phyloP scores from a whole-genome alignment of 352 stramenopile species.

The Phytophthora brassicae region DNA sequence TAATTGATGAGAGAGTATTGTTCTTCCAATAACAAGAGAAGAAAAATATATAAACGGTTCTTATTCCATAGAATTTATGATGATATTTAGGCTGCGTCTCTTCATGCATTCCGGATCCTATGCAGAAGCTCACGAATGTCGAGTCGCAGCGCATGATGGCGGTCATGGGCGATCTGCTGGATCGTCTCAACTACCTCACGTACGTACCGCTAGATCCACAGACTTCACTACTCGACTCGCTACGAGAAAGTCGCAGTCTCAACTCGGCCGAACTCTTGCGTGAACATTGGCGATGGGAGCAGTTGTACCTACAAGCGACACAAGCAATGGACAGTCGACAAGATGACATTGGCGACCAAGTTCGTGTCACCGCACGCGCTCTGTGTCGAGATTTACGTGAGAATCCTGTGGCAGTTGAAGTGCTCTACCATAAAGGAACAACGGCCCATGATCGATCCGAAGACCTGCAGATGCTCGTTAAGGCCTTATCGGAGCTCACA shows the following conservation, averaged over 20 bases:
- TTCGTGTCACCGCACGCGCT: slow-evolving; percentile 59
- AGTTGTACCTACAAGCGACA: slow-evolving; percentile 62
- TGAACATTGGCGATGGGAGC: slow-evolving; percentile 80
- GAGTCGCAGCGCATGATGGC: slow-evolving; percentile 89
- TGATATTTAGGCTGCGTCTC: no score
- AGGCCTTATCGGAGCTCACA: slow-evolving; percentile 79
- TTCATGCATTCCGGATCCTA: slow-evolving; percentile 28
- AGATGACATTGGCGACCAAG: slow-evolving; percentile 79
- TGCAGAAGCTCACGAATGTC: slow-evolving; percentile 90
- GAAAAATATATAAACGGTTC: no score
- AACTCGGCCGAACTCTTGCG: slow-evolving; percentile 62
- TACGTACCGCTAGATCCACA: slow-evolving; percentile 75
- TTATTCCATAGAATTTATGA: no score
- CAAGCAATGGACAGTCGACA: slow-evolving; percentile 61
- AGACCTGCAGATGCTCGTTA: slow-evolving; percentile 74
- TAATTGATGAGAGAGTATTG: no score
- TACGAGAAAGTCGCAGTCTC: slow-evolving; percentile 67
- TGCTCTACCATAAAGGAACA: slow-evolving; percentile 72
- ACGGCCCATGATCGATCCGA: slow-evolving; percentile 56
- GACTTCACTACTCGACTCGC: slow-evolving; percentile 45
- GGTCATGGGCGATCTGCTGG: slow-evolving; percentile 83
- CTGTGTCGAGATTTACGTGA: slow-evolving; percentile 77
- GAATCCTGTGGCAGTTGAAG: slow-evolving; percentile 68
- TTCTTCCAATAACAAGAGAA: no score
- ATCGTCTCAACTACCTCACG: slow-evolving; percentile 85